Evolutionary conservation across 345 rosid genomes (phyloP).

Genomic region (Gossypium turneri): DNA sequence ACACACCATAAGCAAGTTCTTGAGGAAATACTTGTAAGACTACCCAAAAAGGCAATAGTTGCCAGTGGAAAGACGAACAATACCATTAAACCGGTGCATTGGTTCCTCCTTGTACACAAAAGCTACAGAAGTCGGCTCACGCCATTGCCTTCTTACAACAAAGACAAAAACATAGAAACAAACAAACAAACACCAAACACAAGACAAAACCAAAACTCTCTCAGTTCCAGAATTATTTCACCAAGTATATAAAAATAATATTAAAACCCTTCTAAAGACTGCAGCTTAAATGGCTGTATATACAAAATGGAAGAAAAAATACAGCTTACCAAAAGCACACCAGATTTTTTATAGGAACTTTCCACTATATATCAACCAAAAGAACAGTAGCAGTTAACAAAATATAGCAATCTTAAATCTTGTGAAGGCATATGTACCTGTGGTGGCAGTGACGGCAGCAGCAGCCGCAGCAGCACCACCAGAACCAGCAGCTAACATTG

Average conservation of each 20-base stretch:
- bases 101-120: slow-evolving; percentile 88
- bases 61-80: slow-evolving; percentile 79
- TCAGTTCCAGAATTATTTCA: slow-evolving; percentile 84
- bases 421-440: slow-evolving; percentile 49
- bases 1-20: slow-evolving; percentile 31
- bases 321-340: slow-evolving; percentile 86
- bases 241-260: slow-evolving; percentile 39
- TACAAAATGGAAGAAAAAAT: slow-evolving; percentile 28
- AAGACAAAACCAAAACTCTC: slow-evolving; percentile 59
- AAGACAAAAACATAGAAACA: slow-evolving; percentile 70
- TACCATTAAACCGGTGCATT: slow-evolving; percentile 78
- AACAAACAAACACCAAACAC: slow-evolving; percentile 66
- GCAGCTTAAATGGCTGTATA: slow-evolving; percentile 32
- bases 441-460: slow-evolving; percentile 2
- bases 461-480: slow-evolving; percentile 34
- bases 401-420: slow-evolving; percentile 23
- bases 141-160: slow-evolving; percentile 88
- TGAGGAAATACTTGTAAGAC: slow-evolving; percentile 49
- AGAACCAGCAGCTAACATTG: slow-evolving; percentile 58
- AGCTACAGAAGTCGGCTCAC: slow-evolving; percentile 94
- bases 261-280: slow-evolving; percentile 36
- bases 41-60: slow-evolving; percentile 79
- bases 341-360: slow-evolving; percentile 65
- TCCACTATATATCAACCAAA: slow-evolving; percentile 78
- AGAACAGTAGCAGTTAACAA: slow-evolving; percentile 40